phyloP scores from a whole-genome alignment of 164 flowering plant species.

The Litsea cubeba region DNA sequence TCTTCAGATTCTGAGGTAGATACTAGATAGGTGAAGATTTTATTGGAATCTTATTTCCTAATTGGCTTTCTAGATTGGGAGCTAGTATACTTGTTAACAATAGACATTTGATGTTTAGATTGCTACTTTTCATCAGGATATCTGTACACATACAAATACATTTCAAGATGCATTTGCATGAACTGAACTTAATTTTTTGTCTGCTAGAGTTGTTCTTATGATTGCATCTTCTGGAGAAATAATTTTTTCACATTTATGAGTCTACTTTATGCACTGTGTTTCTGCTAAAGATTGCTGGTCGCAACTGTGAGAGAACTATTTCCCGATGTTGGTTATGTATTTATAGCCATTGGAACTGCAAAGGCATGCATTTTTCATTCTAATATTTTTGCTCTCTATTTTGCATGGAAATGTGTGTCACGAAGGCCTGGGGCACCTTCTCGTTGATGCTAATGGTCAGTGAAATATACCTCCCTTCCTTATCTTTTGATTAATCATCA shows the following conservation, averaged over 20 bases:
- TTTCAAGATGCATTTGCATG: neutral
- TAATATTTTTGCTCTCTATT: neutral
- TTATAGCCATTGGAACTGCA: neutral
- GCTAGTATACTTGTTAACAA: neutral
- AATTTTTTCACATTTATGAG: neutral
- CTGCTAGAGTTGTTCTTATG: neutral
- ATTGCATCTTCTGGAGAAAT: neutral
- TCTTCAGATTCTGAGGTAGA: neutral
- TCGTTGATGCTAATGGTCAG: slow-evolving; percentile 17
- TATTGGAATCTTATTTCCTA: neutral
- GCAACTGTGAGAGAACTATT: neutral
- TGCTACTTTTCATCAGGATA: neutral
- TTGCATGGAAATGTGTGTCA: slow-evolving; percentile 10
- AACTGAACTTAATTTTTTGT: neutral
- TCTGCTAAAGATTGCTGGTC: neutral
- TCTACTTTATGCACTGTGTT: neutral
- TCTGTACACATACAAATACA: neutral
- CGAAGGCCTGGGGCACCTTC: slow-evolving; percentile 13
- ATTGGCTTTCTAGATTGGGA: neutral
- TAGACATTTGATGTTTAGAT: neutral
- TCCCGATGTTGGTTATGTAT: neutral
- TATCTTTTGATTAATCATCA: neutral
- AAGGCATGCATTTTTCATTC: neutral
- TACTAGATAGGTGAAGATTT: too few species aligned
- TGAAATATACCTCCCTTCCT: neutral